Evolutionary conservation across 352 stramenopile genomes (phyloP).

Genomic region (Pythium aphanidermatum): DNA sequence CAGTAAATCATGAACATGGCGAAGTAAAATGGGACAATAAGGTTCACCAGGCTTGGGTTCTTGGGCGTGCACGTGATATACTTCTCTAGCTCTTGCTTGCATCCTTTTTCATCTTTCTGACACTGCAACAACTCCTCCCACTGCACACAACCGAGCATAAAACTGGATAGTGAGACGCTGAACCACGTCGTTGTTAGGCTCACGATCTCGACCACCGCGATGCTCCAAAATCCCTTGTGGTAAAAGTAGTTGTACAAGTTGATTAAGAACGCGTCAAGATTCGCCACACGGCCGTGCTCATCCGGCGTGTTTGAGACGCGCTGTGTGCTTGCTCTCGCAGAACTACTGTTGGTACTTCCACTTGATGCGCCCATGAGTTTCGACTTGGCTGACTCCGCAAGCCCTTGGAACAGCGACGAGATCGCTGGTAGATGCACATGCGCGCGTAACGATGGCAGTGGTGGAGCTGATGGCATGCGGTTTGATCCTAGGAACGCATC

Average conservation of each 20-base stretch:
- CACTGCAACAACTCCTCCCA: slow-evolving; percentile 89
- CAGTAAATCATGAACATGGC: slow-evolving; percentile 94
- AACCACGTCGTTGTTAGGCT: slow-evolving; percentile 93
- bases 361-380: slow-evolving; percentile 17
- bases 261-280: slow-evolving; percentile 90
- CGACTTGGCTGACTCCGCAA: slow-evolving; percentile 48
- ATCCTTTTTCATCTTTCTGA: slow-evolving; percentile 60
- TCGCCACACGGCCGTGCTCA: slow-evolving; percentile 59
- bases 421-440: slow-evolving; percentile 73
- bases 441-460: slow-evolving; percentile 56
- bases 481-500: slow-evolving; percentile 11
- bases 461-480: slow-evolving; percentile 2
- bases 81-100: slow-evolving; percentile 62
- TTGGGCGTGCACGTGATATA: slow-evolving; percentile 63
- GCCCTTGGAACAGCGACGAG: slow-evolving; percentile 65
- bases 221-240: slow-evolving; percentile 90
- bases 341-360: neutral
- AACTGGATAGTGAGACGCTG: slow-evolving; percentile 92
- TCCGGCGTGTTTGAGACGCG: slow-evolving; percentile 53
- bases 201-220: slow-evolving; percentile 86
- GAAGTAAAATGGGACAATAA: slow-evolving; percentile 89
- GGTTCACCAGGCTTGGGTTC: slow-evolving; percentile 41
- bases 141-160: slow-evolving; percentile 95
- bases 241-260: slow-evolving; percentile 95
- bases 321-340: neutral